phyloP scores from a whole-genome alignment of 2,329 filamentous ascomycete species.

The Talaromyces funiculosus region DNA sequence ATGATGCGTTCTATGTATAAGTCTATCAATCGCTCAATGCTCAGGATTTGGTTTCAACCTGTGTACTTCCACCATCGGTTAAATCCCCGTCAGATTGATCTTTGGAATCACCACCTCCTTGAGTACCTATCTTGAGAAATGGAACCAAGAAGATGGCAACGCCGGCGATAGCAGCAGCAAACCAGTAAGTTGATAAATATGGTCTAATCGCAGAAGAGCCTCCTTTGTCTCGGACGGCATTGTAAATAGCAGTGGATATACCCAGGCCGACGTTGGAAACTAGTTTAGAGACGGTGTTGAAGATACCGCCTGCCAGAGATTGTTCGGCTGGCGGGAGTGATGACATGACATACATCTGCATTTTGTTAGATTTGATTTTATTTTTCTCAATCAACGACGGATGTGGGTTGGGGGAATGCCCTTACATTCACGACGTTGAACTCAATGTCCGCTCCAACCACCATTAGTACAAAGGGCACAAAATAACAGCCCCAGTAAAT shows the following conservation, averaged over 20 bases:
- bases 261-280: slow-evolving; percentile 56
- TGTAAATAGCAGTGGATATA: slow-evolving; percentile 51
- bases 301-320: slow-evolving; percentile 61
- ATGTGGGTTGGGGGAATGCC: too few relatives aligned
- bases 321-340: slow-evolving; percentile 59
- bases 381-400: background rate
- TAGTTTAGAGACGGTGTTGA: slow-evolving; percentile 61
- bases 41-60: slow-evolving; percentile 3
- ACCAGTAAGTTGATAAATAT: slow-evolving; percentile 28
- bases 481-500: slow-evolving; percentile 64
- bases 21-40: background rate
- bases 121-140: slow-evolving; percentile 26
- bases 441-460: slow-evolving; percentile 63
- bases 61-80: background rate
- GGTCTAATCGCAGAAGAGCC: slow-evolving; percentile 20
- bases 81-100: slow-evolving; percentile 6
- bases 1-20: background rate
- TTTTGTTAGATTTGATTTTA: background rate
- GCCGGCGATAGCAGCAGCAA: slow-evolving; percentile 23
- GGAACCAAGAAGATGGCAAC: slow-evolving; percentile 24
- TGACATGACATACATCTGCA: slow-evolving; percentile 63
- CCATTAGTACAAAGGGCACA: slow-evolving; percentile 54
- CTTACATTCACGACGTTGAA: slow-evolving; percentile 64
- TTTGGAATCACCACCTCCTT: slow-evolving; percentile 16
- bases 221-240: slow-evolving; percentile 19